Evolutionary conservation across 176 grass and related monocot species (phyloP).

Genomic region (Chloris gayana): DNA sequence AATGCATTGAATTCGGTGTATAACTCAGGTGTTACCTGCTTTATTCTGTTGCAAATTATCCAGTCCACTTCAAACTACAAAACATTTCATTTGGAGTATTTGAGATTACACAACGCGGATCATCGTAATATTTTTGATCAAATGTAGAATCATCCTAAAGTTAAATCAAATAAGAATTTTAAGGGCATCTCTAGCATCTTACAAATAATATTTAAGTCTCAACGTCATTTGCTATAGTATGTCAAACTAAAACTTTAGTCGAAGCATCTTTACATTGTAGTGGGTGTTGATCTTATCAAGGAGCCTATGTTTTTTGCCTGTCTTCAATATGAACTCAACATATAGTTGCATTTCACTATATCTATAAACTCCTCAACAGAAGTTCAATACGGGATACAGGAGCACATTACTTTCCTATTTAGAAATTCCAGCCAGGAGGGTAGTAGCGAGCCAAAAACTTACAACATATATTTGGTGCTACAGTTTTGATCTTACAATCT

Average conservation of each 20-base stretch:
- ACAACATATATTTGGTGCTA: no score
- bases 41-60: no score
- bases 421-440: no score
- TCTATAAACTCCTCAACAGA: no score
- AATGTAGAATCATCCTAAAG: neutral
- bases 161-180: slow-evolving; percentile 12
- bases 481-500: neutral
- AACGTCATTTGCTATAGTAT: neutral
- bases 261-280: neutral
- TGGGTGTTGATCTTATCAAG: neutral
- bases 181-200: neutral
- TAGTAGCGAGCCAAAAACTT: no score
- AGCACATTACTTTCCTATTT: no score
- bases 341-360: no score
- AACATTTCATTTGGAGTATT: slow-evolving; percentile 27
- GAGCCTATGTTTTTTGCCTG: neutral
- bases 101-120: slow-evolving; percentile 27
- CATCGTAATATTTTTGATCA: neutral
- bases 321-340: no score
- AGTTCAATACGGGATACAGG: no score
- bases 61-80: no score
- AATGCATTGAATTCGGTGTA: no score
- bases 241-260: neutral
- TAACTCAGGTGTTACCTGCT: no score
- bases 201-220: neutral